Evolutionary conservation across 129 eudicot genomes (phyloP), one percentile per base, ranked within the genome.

Genomic region (Artemisia tridentata): DNA sequence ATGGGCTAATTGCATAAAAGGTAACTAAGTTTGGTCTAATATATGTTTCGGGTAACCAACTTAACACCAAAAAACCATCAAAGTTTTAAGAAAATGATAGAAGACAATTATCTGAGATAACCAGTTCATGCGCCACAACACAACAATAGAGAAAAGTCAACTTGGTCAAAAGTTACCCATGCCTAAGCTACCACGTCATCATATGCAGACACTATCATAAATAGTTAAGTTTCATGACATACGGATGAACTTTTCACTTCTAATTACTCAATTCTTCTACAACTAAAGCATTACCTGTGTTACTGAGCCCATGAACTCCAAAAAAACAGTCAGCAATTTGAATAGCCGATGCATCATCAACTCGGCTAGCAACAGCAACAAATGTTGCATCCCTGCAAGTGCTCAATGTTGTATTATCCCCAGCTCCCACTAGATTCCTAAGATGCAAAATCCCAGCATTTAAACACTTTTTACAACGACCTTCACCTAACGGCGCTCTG

Each of bases 301-400:
- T 72, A 49, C 74, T 67, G 71, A 95, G 88, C 57, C 86, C 86
- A 71, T 78, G 82, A 80, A 88, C 89, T 31, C 93, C 93, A 77
- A 95, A 95, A 72, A 90, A 95, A 72, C 99, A 95, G 82, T 80
- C 62, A 2, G 99, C 97, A 31, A 85, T 72, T 49, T 81, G 83
- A 65, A 88, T 47, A 47, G 91, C 80, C 5, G 91, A 84, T 5
- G 20, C 73, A 49, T 81, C 74, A 72, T 88, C 96, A 82, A 83
- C 83, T 81, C 76, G 91, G 78, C 96, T 95, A 27, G 96, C 93
- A 77, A 90, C 75, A 17, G 99, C 72, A 50, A 81, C 90, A 85
- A 90, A 95, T 13, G 97, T 84, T 72, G 99, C 99, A 86, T 90
- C 99, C 67, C 99, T 84, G 65, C 99, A 95, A 68, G 88, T 87